These are phyloP conservation scores for Oemleria cerasiformis DNA, from an alignment of 306 rosid species.

Conservation along the genomic window DNA sequence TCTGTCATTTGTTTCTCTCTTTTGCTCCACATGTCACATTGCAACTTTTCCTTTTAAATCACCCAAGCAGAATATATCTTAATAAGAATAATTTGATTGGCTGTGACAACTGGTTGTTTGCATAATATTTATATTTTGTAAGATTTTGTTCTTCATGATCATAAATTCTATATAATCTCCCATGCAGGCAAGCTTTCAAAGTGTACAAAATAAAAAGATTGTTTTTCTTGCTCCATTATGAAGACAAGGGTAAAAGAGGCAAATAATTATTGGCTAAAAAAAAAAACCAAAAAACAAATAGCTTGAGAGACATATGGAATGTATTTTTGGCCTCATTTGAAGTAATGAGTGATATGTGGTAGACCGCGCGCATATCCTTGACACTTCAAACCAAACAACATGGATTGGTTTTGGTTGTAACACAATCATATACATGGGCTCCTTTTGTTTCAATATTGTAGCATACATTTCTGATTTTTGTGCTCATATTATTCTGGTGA, in stretches of 20 bases:
- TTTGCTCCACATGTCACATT: neutral
- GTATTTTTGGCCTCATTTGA: slow-evolving; percentile 8
- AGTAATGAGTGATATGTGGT: slow-evolving; percentile 26
- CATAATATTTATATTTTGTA: neutral
- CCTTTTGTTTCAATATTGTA: slow-evolving; percentile 17
- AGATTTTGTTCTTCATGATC: neutral
- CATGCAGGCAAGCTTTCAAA: too few species aligned
- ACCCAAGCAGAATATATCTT: neutral
- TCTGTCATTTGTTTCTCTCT: neutral
- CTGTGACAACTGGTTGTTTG: slow-evolving; percentile 11
- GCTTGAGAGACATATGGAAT: neutral
- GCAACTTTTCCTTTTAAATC: neutral
- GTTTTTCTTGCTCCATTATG: neutral
- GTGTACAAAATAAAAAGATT: neutral
- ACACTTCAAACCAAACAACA: slow-evolving; percentile 18
- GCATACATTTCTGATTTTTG: neutral
- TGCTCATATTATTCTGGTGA: neutral
- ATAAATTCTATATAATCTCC: too few species aligned
- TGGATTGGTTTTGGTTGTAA: slow-evolving; percentile 10
- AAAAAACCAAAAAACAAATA: neutral
- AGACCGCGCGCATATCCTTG: slow-evolving; percentile 26
- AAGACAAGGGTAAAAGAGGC: neutral
- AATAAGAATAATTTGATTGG: slow-evolving; percentile 14
- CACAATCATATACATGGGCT: slow-evolving; percentile 21
- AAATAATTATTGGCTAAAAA: neutral